Conservation (phyloP, 2,329 filamentous ascomycete species). For the Colletotrichum sp. region DNA sequence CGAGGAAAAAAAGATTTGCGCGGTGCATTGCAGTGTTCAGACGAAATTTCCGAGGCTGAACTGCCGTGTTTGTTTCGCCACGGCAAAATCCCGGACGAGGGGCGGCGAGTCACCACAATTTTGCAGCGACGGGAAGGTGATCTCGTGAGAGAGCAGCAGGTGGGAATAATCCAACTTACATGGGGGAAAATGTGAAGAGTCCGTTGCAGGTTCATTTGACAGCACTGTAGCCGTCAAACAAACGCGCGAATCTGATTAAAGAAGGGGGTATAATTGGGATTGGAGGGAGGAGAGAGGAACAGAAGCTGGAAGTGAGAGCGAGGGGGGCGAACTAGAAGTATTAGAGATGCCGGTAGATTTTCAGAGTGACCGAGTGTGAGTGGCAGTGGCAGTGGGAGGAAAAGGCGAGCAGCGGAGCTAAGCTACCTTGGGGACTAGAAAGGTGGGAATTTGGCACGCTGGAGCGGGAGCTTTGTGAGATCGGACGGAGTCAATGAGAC, state of each 20-base stretch:
- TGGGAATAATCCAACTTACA: constrained; percentile 54
- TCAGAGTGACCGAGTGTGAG: neutral
- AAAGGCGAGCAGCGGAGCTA: neutral
- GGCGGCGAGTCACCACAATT: neutral
- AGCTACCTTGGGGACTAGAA: neutral
- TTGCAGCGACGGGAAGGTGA: neutral
- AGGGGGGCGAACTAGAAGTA: constrained; percentile 20
- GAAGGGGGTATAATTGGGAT: constrained; percentile 23
- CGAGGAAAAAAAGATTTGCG: neutral
- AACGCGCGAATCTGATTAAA: constrained; percentile 69
- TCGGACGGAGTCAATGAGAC: constrained; percentile 18
- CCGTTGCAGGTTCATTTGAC: constrained; percentile 99
- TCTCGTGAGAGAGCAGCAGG: neutral
- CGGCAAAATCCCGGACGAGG: neutral
- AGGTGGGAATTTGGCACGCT: neutral
- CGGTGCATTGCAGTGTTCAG: neutral
- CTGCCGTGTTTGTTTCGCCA: neutral
- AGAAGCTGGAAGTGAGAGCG: neutral
- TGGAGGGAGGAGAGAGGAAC: constrained; percentile 10
- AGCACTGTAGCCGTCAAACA: constrained; percentile 84
- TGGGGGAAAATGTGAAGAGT: constrained; percentile 63
- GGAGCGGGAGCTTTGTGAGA: constrained; percentile 3
- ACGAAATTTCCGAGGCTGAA: neutral
- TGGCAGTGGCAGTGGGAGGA: neutral
- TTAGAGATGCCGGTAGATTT: constrained; percentile 12